These are phyloP conservation scores for Candida yuanshanica DNA, from an alignment of 805 yeast species.

Conservation along the genomic window DNA sequence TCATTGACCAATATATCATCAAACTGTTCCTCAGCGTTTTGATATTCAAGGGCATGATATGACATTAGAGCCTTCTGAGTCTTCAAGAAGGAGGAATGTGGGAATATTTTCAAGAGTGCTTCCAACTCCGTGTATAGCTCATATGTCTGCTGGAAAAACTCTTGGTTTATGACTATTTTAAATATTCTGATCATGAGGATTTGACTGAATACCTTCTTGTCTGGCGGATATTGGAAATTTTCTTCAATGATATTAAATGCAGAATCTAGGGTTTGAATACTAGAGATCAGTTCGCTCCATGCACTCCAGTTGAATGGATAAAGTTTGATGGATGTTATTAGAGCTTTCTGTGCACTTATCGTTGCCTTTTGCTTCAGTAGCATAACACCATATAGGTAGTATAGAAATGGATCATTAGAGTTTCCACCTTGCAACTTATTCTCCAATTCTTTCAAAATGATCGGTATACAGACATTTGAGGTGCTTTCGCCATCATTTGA, in stretches of 20 bases:
- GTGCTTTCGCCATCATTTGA: slow-evolving; percentile 28
- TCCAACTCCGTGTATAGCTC: slow-evolving; percentile 47
- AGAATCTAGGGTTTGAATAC: slow-evolving; percentile 57
- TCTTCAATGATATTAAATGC: slow-evolving; percentile 29
- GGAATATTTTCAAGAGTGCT: slow-evolving; percentile 49
- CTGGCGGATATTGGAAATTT: slow-evolving; percentile 11
- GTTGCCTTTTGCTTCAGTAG: slow-evolving; percentile 56
- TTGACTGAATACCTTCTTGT: slow-evolving; percentile 3
- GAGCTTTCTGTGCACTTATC: slow-evolving; percentile 52
- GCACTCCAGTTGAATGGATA: slow-evolving; percentile 93
- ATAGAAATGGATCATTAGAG: slow-evolving; percentile 49
- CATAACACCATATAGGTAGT: slow-evolving; percentile 68
- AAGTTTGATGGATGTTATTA: slow-evolving; percentile 53
- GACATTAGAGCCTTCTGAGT: slow-evolving; percentile 79
- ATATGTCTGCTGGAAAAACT: slow-evolving; percentile 64
- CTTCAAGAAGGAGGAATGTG: slow-evolving; percentile 66
- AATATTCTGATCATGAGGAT: slow-evolving; percentile 15
- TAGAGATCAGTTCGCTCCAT: slow-evolving; percentile 74
- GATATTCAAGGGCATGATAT: slow-evolving; percentile 82
- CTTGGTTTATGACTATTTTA: slow-evolving; percentile 41
- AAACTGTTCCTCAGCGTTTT: slow-evolving; percentile 70
- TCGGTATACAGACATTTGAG: slow-evolving; percentile 26
- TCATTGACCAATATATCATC: slow-evolving; percentile 69
- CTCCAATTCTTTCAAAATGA: slow-evolving; percentile 39
- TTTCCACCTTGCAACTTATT: slow-evolving; percentile 24